Conservation (phyloP, 306 rosid species). For the Quercus gilva region DNA sequence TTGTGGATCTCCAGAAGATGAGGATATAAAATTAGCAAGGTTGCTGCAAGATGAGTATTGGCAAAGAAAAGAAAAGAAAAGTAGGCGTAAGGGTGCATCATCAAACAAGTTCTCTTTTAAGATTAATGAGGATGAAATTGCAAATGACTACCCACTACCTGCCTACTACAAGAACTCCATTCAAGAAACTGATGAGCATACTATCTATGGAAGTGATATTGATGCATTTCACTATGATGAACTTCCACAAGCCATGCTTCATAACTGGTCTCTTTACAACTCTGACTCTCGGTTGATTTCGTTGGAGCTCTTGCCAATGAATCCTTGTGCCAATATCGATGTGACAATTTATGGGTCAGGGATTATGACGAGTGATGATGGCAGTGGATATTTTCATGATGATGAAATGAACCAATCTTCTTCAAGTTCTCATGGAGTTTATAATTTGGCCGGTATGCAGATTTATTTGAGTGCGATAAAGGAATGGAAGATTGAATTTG, state of each 20-base stretch:
- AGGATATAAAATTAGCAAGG: conserved; percentile 70
- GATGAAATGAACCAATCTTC: conserved; percentile 51
- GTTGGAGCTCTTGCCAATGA: conserved; percentile 95
- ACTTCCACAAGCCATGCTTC: conserved; percentile 82
- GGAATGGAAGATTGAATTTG: conserved; percentile 97
- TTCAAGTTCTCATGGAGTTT: conserved; percentile 45
- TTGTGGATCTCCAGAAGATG: conserved; percentile 46
- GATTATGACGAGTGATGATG: conserved; percentile 78
- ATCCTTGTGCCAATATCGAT: conserved; percentile 87
- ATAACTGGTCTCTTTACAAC: conserved; percentile 85
- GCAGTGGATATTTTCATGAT: conserved; percentile 77
- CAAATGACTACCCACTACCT: conserved; percentile 89
- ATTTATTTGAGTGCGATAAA: conserved; percentile 83
- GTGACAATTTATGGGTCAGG: conserved; percentile 92
- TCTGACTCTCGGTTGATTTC: conserved; percentile 85
- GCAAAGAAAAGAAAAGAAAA: conserved; percentile 61
- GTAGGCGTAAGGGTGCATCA: conserved; percentile 27
- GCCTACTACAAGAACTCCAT: conserved; percentile 71
- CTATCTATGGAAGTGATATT: conserved; percentile 52
- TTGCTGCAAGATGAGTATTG: conserved; percentile 80
- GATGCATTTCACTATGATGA: conserved; percentile 45
- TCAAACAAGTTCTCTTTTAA: conserved; percentile 69
- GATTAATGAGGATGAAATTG: conserved; percentile 91
- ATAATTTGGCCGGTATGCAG: conserved; percentile 68
- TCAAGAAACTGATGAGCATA: conserved; percentile 72